A percentile compares a stretch with the other conserved stretches of the same genome.
phyloP scores from a whole-genome alignment of 805 yeast genomes.

The Suhomyces tanzawaensis region DNA sequence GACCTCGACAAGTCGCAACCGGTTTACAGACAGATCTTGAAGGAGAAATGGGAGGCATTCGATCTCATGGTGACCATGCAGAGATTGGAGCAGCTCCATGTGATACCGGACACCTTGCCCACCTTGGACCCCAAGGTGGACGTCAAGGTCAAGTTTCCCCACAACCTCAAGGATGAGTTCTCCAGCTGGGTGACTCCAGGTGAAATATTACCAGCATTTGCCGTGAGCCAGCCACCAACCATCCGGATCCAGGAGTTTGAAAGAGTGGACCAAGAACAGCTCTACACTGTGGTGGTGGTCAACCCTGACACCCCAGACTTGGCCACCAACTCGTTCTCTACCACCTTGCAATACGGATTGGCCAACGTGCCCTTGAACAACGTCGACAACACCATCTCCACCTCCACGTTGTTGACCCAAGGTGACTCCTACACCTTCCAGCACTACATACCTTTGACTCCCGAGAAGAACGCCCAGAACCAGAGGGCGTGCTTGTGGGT shows the following conservation, averaged over 20 bases:
- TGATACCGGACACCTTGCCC: conserved; percentile 92
- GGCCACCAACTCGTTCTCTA: conserved; percentile 60
- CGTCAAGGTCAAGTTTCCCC: conserved; percentile 72
- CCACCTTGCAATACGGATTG: conserved; percentile 77
- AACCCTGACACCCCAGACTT: conserved; percentile 91
- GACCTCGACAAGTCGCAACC: conserved; percentile 68
- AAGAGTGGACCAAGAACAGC: conserved; percentile 41
- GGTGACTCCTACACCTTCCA: conserved; percentile 39
- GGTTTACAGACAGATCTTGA: conserved; percentile 69
- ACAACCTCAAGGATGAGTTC: conserved; percentile 51
- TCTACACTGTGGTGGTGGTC: conserved; percentile 76
- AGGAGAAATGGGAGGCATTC: conserved; percentile 68
- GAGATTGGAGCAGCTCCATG: conserved; percentile 78
- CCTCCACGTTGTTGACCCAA: conserved; percentile 36
- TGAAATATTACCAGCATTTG: conserved; percentile 63
- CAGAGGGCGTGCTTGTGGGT: conserved; percentile 92
- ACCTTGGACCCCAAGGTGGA: conserved; percentile 80
- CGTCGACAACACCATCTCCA: conserved; percentile 54
- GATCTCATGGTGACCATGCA: conserved; percentile 84
- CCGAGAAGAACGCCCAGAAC: conserved; percentile 81
- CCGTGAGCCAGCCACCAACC: conserved; percentile 73
- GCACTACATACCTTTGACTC: conserved; percentile 76
- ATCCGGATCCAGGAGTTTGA: conserved; percentile 73
- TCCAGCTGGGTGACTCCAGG: conserved; percentile 82
- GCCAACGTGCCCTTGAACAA: conserved; percentile 61